A percentile compares a stretch with the other conserved stretches of the same genome.
Conservation (phyloP, 2,329 filamentous ascomycete genomes). For the Chaetomium sp. region DNA sequence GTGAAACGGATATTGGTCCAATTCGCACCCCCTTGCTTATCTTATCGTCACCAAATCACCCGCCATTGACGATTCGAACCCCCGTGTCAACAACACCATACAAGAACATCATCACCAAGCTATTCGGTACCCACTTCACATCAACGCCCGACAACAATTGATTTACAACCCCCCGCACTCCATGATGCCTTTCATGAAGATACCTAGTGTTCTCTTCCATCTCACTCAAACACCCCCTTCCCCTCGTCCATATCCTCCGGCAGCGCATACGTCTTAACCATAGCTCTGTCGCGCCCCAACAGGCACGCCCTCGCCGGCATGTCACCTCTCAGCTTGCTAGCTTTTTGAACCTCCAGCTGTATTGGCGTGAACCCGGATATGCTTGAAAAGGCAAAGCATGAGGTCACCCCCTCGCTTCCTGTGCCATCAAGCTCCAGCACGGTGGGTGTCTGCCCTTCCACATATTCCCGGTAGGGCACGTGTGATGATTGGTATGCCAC, state of each 20-base stretch:
- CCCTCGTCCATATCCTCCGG: slow-evolving; percentile 25
- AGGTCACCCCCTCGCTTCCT: background rate
- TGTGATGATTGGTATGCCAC: slow-evolving; percentile 12
- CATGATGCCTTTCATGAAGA: too few species aligned
- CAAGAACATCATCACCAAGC: too few species aligned
- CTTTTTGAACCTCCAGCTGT: slow-evolving; percentile 47
- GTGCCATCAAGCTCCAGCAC: slow-evolving; percentile 1
- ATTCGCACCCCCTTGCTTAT: too few species aligned
- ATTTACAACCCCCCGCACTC: too few species aligned
- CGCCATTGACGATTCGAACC: too few species aligned
- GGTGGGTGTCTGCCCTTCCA: slow-evolving; percentile 3
- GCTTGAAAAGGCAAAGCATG: slow-evolving; percentile 20
- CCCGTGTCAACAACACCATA: too few species aligned
- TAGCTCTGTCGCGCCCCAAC: slow-evolving; percentile 41
- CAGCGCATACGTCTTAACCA: slow-evolving; percentile 43
- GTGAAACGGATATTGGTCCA: too few species aligned
- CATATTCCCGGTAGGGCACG: slow-evolving; percentile 6
- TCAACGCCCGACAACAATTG: too few species aligned
- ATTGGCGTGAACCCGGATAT: slow-evolving; percentile 34
- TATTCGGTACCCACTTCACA: too few species aligned
- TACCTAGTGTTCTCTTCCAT: too few species aligned
- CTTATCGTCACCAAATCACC: too few species aligned
- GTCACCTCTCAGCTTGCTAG: slow-evolving; percentile 38
- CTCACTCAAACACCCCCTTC: too few species aligned
- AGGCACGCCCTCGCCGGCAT: slow-evolving; percentile 46